Evolutionary conservation across 2,329 filamentous ascomycete genomes (phyloP), one percentile per base, ranked within the genome.

Genomic region (Diaporthe nobilis): DNA sequence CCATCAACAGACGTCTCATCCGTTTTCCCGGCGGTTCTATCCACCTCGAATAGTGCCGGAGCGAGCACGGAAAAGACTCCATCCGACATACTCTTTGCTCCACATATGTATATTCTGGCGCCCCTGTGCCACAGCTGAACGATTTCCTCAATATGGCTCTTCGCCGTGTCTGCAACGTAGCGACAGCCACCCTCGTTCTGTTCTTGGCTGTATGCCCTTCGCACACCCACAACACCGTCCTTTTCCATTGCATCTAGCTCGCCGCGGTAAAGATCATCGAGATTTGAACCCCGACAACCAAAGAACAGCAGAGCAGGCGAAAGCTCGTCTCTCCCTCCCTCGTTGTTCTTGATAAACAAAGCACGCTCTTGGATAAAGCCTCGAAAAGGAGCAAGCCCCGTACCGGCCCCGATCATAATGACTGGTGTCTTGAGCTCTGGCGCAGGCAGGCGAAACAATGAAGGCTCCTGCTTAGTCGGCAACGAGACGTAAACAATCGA

Each of bases 331-430:
- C 77, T 25, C 22, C 25, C 53, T 13, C 55, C 22, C 44, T 44
- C 68, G 71, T 73, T 77, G 63, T 28, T 15, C 25, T 22, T 65
- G 8, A 51, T 39, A 22, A 17, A 39, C 34, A 42, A 60, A 39
- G 82, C 82, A 1, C 86, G 84, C 75, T 88, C 85, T 34, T 83
- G 74, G 20, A 81, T 73, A 76, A 83, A 83, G 49, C 79, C 81
- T 2, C 81, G 79, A 77, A 83, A 82, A 0, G 87, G 88, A 0
- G 87, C 87, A 4, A 90, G 80, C 5, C 88, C 88, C 0, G 87
- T 89, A 3, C 89, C 89, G 0, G 88, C 85, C 0, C 82, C 86
- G 15, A 89, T 82, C 83, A 89, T 87, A 71, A 91, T 83, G 31
- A 91, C 81, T 0, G 89, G 88, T 1, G 83, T 85, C 3, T 82